These are phyloP conservation scores for Wickerhamomyces ciferrii DNA, from an alignment of 805 yeast species.

Conservation along the genomic window DNA sequence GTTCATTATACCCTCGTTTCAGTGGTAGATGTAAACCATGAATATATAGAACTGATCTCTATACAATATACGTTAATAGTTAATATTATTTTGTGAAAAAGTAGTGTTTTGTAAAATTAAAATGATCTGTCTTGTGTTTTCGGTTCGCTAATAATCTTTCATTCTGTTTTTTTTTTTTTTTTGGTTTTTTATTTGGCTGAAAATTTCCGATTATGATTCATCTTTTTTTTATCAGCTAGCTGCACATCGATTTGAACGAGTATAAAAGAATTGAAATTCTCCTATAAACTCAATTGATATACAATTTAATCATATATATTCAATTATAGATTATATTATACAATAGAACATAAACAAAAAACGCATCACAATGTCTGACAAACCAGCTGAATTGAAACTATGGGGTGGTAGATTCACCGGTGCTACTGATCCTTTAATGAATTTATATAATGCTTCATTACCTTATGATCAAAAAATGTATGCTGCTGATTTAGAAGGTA, in stretches of 20 bases:
- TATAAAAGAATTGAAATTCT: neutral
- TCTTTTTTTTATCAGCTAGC: neutral
- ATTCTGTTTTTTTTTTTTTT: neutral
- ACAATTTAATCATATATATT: too few species aligned
- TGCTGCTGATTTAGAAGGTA: slow-evolving; percentile 89
- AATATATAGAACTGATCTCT: slow-evolving; percentile 3
- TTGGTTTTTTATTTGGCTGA: neutral
- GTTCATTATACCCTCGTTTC: slow-evolving; percentile 96
- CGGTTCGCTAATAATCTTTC: too few species aligned
- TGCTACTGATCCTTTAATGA: slow-evolving; percentile 96
- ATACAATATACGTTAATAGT: too few species aligned
- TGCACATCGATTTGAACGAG: neutral
- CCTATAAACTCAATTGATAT: neutral
- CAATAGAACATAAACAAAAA: too few species aligned
- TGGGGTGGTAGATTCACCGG: slow-evolving; percentile 99
- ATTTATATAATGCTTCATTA: slow-evolving; percentile 90
- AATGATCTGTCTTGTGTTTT: too few species aligned
- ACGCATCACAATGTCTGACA: slow-evolving; percentile 12
- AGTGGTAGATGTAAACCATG: slow-evolving; percentile 97
- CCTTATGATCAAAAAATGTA: slow-evolving; percentile 96
- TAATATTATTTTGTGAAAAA: too few species aligned
- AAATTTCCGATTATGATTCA: neutral
- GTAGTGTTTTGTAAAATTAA: too few species aligned
- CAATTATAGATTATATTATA: too few species aligned
- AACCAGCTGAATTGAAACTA: slow-evolving; percentile 57